Conservation (phyloP, 2,329 filamentous ascomycete genomes). For the Ophiostoma triangulosporum region DNA sequence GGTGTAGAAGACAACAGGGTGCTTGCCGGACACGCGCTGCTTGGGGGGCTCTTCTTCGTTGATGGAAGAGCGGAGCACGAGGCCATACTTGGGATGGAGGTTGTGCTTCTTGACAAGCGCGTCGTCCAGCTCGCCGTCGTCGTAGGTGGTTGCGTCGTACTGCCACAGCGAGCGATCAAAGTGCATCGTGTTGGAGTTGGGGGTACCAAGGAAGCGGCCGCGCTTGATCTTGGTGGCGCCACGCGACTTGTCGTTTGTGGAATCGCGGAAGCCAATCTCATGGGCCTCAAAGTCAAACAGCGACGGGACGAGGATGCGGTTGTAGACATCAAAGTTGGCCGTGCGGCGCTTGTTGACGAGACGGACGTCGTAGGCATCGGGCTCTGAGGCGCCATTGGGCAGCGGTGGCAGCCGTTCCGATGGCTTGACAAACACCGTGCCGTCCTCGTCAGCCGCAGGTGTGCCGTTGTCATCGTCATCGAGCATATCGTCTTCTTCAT, state of each 20-base stretch:
- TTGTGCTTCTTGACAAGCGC: constrained; percentile 34
- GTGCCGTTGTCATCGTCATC: constrained; percentile 8
- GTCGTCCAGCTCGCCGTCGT: constrained; percentile 37
- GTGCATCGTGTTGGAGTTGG: constrained; percentile 40
- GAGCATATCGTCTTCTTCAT: constrained; percentile 9
- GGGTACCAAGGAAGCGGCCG: constrained; percentile 39
- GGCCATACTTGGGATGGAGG: constrained; percentile 40
- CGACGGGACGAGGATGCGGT: constrained; percentile 39
- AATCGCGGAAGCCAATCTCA: constrained; percentile 48
- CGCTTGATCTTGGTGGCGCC: constrained; percentile 38
- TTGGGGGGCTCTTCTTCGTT: constrained; percentile 30
- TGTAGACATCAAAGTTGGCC: constrained; percentile 28
- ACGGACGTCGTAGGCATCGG: constrained; percentile 40
- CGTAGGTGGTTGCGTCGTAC: constrained; percentile 37
- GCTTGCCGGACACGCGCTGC: constrained; percentile 29
- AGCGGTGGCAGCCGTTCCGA: constrained; percentile 16
- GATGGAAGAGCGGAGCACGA: constrained; percentile 34
- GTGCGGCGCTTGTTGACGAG: constrained; percentile 28
- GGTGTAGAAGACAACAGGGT: constrained; percentile 36
- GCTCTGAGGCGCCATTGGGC: constrained; percentile 28
- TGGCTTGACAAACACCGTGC: constrained; percentile 13
- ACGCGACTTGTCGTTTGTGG: constrained; percentile 40
- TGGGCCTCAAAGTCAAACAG: constrained; percentile 34
- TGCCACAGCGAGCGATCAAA: constrained; percentile 39
- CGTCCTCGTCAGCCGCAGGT: constrained; percentile 11